Conservation (phyloP, 345 rosid species). For the Brassica incana region DNA sequence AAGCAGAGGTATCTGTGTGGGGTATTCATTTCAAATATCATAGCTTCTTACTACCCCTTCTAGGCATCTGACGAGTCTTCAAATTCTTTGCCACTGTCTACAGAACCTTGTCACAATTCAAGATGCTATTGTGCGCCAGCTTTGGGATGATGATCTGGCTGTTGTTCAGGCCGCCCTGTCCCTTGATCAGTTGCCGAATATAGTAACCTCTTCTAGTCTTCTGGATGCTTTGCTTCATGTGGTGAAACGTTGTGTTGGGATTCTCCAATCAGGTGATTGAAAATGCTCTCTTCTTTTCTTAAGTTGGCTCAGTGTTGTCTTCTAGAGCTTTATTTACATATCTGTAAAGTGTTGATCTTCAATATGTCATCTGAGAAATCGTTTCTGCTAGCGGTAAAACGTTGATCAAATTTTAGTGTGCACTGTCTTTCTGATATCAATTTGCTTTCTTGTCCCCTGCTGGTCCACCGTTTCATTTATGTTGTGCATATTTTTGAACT, state of each 20-base stretch:
- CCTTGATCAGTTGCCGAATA: conserved; percentile 58
- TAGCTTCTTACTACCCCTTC: conserved; percentile 6
- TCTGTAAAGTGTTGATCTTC: neutral
- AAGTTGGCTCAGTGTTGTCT: neutral
- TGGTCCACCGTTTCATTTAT: conserved; percentile 9
- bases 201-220: conserved; percentile 53
- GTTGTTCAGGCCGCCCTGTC: conserved; percentile 74
- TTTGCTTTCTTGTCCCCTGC: neutral
- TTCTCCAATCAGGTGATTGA: conserved; percentile 57
- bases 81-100: conserved; percentile 5
- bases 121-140: conserved; percentile 70
- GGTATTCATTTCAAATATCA: conserved; percentile 14
- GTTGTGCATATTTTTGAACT: neutral
- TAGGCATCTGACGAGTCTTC: conserved; percentile 8
- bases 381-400: conserved; percentile 9
- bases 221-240: conserved; percentile 54
- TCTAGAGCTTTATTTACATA: conserved; percentile 5
- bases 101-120: conserved; percentile 69
- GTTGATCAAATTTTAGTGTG: conserved; percentile 3
- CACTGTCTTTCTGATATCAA: conserved; percentile 1
- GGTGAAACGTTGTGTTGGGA: conserved; percentile 55
- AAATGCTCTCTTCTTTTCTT: conserved; percentile 20
- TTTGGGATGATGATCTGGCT: conserved; percentile 76
- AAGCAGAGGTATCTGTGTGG: conserved; percentile 56
- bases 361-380: conserved; percentile 8